Evolutionary conservation across 306 rosid species (phyloP).

Genomic region (Malus asiatica): DNA sequence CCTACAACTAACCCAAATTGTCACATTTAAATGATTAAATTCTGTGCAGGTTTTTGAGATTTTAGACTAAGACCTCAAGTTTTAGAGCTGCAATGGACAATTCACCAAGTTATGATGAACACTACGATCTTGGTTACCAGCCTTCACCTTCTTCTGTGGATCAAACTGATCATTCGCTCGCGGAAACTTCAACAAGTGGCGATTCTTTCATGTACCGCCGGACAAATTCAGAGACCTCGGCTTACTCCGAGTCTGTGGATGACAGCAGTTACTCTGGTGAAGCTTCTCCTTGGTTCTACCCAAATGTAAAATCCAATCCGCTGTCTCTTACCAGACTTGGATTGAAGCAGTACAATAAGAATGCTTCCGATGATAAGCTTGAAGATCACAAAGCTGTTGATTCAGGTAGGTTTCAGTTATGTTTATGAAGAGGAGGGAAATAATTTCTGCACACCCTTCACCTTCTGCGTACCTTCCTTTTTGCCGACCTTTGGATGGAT

Average conservation of each 20-base stretch:
- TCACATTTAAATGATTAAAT: slow-evolving; percentile 25
- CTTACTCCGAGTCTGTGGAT: slow-evolving; percentile 55
- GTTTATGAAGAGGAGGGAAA: not conserved
- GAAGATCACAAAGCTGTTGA: slow-evolving; percentile 52
- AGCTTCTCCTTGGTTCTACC: slow-evolving; percentile 53
- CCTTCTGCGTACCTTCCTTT: not conserved
- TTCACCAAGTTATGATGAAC: slow-evolving; percentile 43
- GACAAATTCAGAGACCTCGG: slow-evolving; percentile 62
- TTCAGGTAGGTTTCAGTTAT: slow-evolving; percentile 43
- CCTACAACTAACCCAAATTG: slow-evolving; percentile 15
- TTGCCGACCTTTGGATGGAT: not conserved
- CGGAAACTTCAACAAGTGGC: slow-evolving; percentile 61
- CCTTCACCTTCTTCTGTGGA: slow-evolving; percentile 67
- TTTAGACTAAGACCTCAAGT: slow-evolving; percentile 17
- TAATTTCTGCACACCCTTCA: not conserved
- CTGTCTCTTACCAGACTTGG: slow-evolving; percentile 41
- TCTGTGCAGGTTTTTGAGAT: slow-evolving; percentile 46
- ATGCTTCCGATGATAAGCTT: slow-evolving; percentile 26
- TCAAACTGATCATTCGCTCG: slow-evolving; percentile 45
- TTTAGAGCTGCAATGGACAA: slow-evolving; percentile 39
- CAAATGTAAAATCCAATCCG: slow-evolving; percentile 29
- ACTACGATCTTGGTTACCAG: slow-evolving; percentile 47
- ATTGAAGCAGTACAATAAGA: slow-evolving; percentile 36
- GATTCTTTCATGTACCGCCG: slow-evolving; percentile 52
- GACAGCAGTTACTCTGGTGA: slow-evolving; percentile 50